Base-by-base conservation (phyloP, 495 filamentous ascomycete species). In the Schizothecium vesticola region DNA sequence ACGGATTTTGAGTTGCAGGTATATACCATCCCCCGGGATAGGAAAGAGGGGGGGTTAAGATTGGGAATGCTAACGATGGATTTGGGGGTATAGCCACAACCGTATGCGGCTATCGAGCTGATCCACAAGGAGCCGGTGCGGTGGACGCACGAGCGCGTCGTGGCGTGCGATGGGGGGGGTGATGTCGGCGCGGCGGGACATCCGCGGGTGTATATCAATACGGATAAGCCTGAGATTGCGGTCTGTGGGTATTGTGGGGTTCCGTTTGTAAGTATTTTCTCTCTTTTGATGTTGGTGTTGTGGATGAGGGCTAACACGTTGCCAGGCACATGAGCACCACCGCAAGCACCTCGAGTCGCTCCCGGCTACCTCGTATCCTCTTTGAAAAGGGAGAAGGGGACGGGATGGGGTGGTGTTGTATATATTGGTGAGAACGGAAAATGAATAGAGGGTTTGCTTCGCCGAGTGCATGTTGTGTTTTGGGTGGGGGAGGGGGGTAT, bases 181-280 rank as follows among this genome's bases (percentile, higher is more conserved):
- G 96, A 51, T 51, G 43, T 51, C 43, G 43, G 95, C 22, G 90
- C 94, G 63, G 82, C 91, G 43, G 95, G 95, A 26, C 95, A 99
- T 80, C 95, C 95, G 55, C 86, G 86, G 75, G 90, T 99, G 79
- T 99, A 91, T 79, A 99, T 99, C 86, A 99, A 99, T 80, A 89
- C 91, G 71, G 95, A 99, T 82, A 97, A 97, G 86, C 90, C 95
- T 67, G 88, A 97, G 82, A 97, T 75, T 94, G 72, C 95, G 96
- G 71, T 99, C 89, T 76, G 95, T 97, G 84, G 76, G 94, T 88
- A 55, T 22, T 24, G 43, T n/a, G 43, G 43, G 43, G 43, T 51
- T 7, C 43, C 43, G 19, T 51, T 51, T 51, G 43, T 51, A 19
- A 51, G 43, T 51, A 51, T 51, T 51, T 8, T 8, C 36, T 33